Conservation (phyloP, 805 yeast genomes). For the Lachancea kluyveri region DNA sequence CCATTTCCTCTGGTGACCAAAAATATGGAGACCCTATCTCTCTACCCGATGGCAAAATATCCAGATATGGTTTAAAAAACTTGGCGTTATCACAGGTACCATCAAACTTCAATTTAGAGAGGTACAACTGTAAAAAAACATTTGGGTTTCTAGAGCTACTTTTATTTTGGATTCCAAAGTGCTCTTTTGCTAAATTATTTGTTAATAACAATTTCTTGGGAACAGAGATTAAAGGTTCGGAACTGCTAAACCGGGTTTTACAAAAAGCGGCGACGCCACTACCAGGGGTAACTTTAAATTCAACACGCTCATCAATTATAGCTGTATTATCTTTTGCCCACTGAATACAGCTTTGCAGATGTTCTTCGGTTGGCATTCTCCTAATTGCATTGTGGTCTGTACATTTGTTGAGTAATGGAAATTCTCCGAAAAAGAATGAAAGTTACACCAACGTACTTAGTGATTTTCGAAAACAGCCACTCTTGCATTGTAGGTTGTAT, state of each 20-base stretch:
- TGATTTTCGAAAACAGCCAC: no score
- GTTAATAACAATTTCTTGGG: constrained; percentile 36
- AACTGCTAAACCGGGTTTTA: constrained; percentile 4
- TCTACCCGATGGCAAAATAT: constrained; percentile 39
- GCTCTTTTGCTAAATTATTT: constrained; percentile 29
- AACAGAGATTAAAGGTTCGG: constrained; percentile 30
- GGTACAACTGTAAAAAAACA: constrained; percentile 31
- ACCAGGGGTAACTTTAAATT: constrained; percentile 26
- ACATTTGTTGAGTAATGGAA: no score
- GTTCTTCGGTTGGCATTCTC: no score
- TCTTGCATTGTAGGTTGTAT: no score
- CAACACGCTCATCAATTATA: constrained; percentile 28
- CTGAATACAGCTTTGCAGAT: no score
- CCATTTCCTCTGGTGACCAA: constrained; percentile 52
- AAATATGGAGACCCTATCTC: constrained; percentile 56
- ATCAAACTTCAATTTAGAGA: constrained; percentile 39
- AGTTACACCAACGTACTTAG: no score
- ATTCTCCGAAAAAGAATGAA: no score
- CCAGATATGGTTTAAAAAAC: constrained; percentile 40
- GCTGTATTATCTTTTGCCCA: constrained; percentile 40
- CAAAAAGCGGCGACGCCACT: constrained; percentile 34
- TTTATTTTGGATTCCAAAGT: constrained; percentile 17
- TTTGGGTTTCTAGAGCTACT: constrained; percentile 23
- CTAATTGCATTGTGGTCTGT: no score
- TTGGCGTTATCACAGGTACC: constrained; percentile 15